Conservation (phyloP, 805 yeast species). For the Wickerhamiella kurtzmanii region DNA sequence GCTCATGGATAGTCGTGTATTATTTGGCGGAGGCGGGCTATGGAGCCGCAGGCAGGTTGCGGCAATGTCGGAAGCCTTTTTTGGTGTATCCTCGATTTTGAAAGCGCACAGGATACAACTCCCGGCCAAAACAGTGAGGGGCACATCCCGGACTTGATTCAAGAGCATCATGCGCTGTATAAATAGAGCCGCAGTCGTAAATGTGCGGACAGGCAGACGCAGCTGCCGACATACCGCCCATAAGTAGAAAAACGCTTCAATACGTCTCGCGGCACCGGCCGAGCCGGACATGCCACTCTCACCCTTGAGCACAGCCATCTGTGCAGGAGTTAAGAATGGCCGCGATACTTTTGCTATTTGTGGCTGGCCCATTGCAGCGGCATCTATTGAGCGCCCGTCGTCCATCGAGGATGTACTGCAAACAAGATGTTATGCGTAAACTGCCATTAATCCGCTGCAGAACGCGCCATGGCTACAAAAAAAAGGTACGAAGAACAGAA, state of each 20-base stretch:
- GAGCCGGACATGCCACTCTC: constrained; percentile 37
- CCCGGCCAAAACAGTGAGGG: constrained; percentile 4
- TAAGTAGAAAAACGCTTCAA: constrained; percentile 1
- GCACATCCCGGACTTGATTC: constrained; percentile 25
- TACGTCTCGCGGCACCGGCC: constrained; percentile 21
- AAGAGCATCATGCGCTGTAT: constrained; percentile 60
- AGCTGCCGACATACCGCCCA: constrained; percentile 15
- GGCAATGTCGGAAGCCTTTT: constrained; percentile 51
- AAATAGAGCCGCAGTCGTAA: constrained; percentile 57
- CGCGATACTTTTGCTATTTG: constrained; percentile 29
- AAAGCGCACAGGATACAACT: constrained; percentile 58
- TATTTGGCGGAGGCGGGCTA: background rate
- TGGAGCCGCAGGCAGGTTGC: constrained; percentile 19
- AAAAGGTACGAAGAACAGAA: too few species aligned
- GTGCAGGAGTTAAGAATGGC: constrained; percentile 46
- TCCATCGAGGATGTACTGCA: too few species aligned
- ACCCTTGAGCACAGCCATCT: constrained; percentile 38
- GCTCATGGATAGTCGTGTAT: background rate
- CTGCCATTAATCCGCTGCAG: too few species aligned
- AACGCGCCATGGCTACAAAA: too few species aligned
- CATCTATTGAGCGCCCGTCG: too few species aligned
- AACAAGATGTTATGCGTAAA: too few species aligned
- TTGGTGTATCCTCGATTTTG: constrained; percentile 74
- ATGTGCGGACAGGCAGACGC: constrained; percentile 44
- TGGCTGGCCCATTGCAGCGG: background rate